These are phyloP conservation scores for Uncinocarpus reesii DNA, from an alignment of 2,329 filamentous ascomycete genomes.

Conservation along the genomic window DNA sequence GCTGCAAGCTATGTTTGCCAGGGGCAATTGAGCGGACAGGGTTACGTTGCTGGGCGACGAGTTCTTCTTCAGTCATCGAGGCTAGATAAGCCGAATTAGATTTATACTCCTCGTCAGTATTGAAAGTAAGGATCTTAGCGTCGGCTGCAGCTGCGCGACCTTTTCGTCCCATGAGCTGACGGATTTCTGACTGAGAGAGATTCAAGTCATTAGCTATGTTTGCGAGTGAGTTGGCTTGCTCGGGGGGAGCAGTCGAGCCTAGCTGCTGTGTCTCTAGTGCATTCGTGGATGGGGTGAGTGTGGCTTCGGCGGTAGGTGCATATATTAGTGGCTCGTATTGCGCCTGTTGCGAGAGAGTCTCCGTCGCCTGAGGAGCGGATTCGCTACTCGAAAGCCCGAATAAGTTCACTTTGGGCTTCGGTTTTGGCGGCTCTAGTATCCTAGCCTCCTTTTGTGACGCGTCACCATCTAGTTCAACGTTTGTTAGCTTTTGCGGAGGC, in stretches of 20 bases:
- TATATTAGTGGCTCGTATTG: constrained; percentile 36
- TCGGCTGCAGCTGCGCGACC: constrained; percentile 32
- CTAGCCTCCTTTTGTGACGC: constrained; percentile 9
- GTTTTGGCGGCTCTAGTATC: constrained; percentile 17
- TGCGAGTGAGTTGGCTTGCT: constrained; percentile 47
- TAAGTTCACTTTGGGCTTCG: constrained; percentile 38
- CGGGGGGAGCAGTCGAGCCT: neutral
- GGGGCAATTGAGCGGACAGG: constrained; percentile 73
- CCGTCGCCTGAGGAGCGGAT: constrained; percentile 7
- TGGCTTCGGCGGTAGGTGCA: constrained; percentile 19
- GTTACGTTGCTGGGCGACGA: constrained; percentile 54
- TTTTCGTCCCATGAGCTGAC: constrained; percentile 74
- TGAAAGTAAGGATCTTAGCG: constrained; percentile 70
- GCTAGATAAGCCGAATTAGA: constrained; percentile 69
- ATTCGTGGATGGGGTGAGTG: constrained; percentile 5
- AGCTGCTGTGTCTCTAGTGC: constrained; percentile 10
- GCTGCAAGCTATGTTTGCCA: constrained; percentile 79
- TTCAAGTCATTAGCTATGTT: constrained; percentile 67
- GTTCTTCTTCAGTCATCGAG: constrained; percentile 49
- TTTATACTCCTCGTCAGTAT: constrained; percentile 76
- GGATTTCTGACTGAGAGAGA: constrained; percentile 62
- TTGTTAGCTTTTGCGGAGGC: constrained; percentile 17
- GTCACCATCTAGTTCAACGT: constrained; percentile 13
- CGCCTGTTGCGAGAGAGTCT: constrained; percentile 12
- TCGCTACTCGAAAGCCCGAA: constrained; percentile 33